phyloP scores from a whole-genome alignment of 371 early-diverging fungal genomes.

The Mucor mucedo region DNA sequence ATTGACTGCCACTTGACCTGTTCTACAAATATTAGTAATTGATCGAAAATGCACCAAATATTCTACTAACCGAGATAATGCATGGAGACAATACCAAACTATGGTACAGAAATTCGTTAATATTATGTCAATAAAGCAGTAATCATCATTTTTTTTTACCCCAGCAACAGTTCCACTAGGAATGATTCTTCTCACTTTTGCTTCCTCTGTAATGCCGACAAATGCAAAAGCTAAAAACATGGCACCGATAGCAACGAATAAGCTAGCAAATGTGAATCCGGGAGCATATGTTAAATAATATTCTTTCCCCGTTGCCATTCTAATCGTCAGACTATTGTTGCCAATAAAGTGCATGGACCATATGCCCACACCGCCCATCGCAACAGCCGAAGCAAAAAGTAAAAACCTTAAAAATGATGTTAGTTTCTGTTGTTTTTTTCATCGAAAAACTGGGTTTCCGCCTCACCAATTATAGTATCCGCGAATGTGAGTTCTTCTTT shows the following conservation, averaged over 20 bases:
- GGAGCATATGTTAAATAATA: constrained; percentile 42
- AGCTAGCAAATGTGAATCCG: constrained; percentile 48
- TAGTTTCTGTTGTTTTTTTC: background rate
- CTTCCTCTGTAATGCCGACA: constrained; percentile 51
- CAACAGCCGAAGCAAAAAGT: constrained; percentile 39
- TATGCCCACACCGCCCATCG: constrained; percentile 51
- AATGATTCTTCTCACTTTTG: constrained; percentile 35
- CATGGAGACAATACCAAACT: constrained; percentile 49
- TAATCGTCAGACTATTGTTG: constrained; percentile 45
- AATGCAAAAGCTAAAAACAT: constrained; percentile 52
- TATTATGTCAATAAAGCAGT: background rate
- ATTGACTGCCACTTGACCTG: constrained; percentile 52
- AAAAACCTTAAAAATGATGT: constrained; percentile 22
- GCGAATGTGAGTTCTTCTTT: constrained; percentile 31
- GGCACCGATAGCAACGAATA: constrained; percentile 41
- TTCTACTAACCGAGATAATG: constrained; percentile 48
- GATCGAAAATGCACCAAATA: background rate
- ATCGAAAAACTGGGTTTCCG: background rate
- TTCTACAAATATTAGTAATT: background rate
- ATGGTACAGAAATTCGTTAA: background rate
- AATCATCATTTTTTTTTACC: constrained; percentile 33
- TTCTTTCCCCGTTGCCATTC: constrained; percentile 6
- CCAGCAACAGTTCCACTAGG: constrained; percentile 50
- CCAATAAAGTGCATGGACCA: constrained; percentile 63
- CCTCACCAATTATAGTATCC: constrained; percentile 36